Conservation (phyloP, 352 stramenopile genomes). For the Phytophthora aleatoria region DNA sequence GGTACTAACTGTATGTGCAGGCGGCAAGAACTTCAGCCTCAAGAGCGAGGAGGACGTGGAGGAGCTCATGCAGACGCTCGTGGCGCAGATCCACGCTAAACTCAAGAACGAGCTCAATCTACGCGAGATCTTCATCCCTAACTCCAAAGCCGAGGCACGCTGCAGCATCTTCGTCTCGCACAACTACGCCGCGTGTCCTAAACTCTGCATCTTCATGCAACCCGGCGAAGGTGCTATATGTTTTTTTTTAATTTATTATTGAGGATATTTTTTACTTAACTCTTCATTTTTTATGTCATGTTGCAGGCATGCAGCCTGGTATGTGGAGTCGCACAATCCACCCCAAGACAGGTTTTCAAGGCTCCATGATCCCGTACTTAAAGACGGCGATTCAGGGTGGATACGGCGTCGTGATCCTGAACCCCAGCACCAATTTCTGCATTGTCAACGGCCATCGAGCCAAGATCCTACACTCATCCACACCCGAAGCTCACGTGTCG, state of each 20-base stretch:
- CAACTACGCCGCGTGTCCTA: slow-evolving; percentile 81
- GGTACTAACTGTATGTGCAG: slow-evolving; percentile 17
- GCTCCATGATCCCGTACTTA: slow-evolving; percentile 89
- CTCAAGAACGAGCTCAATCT: slow-evolving; percentile 85
- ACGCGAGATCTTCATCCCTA: slow-evolving; percentile 89
- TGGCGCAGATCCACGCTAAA: slow-evolving; percentile 86
- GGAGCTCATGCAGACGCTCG: slow-evolving; percentile 84
- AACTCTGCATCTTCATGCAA: slow-evolving; percentile 87
- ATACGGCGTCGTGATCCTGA: slow-evolving; percentile 83
- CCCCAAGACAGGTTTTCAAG: slow-evolving; percentile 81
- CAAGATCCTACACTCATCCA: slow-evolving; percentile 82
- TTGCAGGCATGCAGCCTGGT: slow-evolving; percentile 63
- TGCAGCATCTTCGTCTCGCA: slow-evolving; percentile 88
- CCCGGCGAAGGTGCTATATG: slow-evolving; percentile 47
- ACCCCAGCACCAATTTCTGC: slow-evolving; percentile 83
- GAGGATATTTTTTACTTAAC: slow-evolving; percentile 1
- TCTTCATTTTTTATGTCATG: background rate
- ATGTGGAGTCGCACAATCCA: slow-evolving; percentile 80
- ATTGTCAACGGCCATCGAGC: slow-evolving; percentile 80
- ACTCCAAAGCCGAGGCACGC: slow-evolving; percentile 84
- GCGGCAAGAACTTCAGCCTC: slow-evolving; percentile 77
- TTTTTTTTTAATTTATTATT: background rate
- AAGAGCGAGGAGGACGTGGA: slow-evolving; percentile 85
- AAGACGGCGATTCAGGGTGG: slow-evolving; percentile 86
- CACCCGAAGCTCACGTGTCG: slow-evolving; percentile 75